Evolutionary conservation across 2,329 filamentous ascomycete species (phyloP).

Genomic region (Diaporthe longicolla): DNA sequence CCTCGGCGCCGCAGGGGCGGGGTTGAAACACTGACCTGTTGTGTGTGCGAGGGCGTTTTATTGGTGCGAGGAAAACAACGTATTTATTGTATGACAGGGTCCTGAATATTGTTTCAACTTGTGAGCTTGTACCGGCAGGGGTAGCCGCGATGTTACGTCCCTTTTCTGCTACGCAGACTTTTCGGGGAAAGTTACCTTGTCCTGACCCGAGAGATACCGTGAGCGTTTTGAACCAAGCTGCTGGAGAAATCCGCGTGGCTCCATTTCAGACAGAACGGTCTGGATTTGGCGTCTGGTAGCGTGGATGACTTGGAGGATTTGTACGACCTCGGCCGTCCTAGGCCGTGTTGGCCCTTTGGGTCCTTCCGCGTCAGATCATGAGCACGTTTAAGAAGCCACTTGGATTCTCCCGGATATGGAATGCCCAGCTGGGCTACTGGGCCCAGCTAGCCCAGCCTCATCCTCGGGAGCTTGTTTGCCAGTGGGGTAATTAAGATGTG

Average conservation of each 20-base stretch:
- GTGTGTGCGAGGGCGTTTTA: slow-evolving; percentile 5
- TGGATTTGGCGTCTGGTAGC: background rate
- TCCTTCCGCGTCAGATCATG: slow-evolving; percentile 27
- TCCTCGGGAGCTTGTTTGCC: slow-evolving; percentile 11
- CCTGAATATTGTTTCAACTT: slow-evolving; percentile 5
- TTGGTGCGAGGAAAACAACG: slow-evolving; percentile 16
- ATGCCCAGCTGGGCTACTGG: no score
- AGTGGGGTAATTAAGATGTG: slow-evolving; percentile 5
- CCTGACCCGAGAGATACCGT: background rate
- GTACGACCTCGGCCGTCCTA: slow-evolving; percentile 6
- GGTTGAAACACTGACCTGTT: background rate
- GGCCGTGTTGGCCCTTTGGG: slow-evolving; percentile 6
- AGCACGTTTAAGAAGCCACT: slow-evolving; percentile 28
- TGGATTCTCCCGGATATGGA: slow-evolving; percentile 24
- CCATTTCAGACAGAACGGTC: background rate
- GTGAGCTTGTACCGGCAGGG: slow-evolving; percentile 14
- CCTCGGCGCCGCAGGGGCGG: no score
- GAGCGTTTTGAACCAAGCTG: background rate
- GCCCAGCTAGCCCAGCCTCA: slow-evolving; percentile 14
- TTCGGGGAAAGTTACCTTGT: background rate
- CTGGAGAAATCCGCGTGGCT: background rate
- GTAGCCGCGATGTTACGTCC: background rate
- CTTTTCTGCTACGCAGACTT: background rate
- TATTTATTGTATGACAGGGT: slow-evolving; percentile 4
- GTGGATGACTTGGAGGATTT: background rate